These are phyloP conservation scores for Xanthoparmelia taractica DNA, from an alignment of 495 filamentous ascomycete genomes.

Conservation along the genomic window DNA sequence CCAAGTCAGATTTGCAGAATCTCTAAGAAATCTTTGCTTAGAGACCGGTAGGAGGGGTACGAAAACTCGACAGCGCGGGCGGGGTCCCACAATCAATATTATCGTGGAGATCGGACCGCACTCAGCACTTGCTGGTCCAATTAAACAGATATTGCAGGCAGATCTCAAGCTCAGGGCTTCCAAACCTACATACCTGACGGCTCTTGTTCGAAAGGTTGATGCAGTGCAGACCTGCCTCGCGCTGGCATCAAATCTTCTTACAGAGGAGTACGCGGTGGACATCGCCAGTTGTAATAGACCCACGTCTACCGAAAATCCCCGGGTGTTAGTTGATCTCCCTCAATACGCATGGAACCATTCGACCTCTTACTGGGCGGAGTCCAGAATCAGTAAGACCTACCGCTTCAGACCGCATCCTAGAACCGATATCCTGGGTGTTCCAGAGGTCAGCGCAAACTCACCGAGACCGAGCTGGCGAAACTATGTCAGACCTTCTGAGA, in stretches of 20 bases:
- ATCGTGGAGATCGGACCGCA: conserved; percentile 62
- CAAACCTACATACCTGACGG: background rate
- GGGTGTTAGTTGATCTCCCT: conserved; percentile 32
- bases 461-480: conserved; percentile 47
- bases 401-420: conserved; percentile 34
- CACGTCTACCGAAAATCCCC: background rate
- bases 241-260: background rate
- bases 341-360: conserved; percentile 37
- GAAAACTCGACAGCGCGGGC: background rate
- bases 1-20: conserved; percentile 35
- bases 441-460: conserved; percentile 34
- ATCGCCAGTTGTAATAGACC: conserved; percentile 28
- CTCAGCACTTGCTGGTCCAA: conserved; percentile 49
- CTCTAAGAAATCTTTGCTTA: conserved; percentile 10
- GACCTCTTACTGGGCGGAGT: conserved; percentile 34
- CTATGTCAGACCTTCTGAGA: conserved; percentile 34
- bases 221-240: background rate
- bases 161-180: background rate
- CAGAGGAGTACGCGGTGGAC: conserved; percentile 15
- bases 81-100: conserved; percentile 20
- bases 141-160: conserved; percentile 44
- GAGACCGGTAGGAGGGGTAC: conserved; percentile 11
- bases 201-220: conserved; percentile 8
- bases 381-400: conserved; percentile 32
- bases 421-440: conserved; percentile 41